Percentiles rank a stretch among this genome's conserved stretches.
Evolutionary conservation across 2,329 filamentous ascomycete genomes (phyloP).

Genomic region (Neophaeococcomyces mojaviensis): DNA sequence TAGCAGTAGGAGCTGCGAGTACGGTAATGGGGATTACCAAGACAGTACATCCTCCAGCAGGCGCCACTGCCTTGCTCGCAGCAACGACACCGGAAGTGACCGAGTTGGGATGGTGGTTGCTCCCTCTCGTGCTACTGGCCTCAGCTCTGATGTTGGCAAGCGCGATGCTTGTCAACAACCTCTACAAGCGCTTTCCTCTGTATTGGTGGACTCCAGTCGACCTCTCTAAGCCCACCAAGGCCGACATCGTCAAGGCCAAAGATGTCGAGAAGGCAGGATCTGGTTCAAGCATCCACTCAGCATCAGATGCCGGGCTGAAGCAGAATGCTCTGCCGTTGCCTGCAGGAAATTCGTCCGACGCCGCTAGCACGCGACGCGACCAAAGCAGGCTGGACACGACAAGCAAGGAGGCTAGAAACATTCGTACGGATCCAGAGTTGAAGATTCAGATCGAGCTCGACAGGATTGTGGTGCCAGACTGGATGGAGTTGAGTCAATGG

Average conservation of each 20-base stretch:
- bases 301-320: background rate
- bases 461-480: slow-evolving; percentile 4
- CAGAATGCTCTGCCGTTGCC: background rate
- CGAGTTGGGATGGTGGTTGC: slow-evolving; percentile 59
- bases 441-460: slow-evolving; percentile 4
- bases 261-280: background rate
- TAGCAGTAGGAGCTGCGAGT: slow-evolving; percentile 58
- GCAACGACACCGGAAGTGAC: slow-evolving; percentile 51
- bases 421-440: background rate
- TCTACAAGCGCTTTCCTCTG: slow-evolving; percentile 57
- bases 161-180: slow-evolving; percentile 61
- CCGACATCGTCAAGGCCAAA: background rate
- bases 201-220: slow-evolving; percentile 49
- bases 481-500: slow-evolving; percentile 6
- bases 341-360: background rate
- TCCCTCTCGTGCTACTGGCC: slow-evolving; percentile 57
- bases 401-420: background rate
- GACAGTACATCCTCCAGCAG: slow-evolving; percentile 66
- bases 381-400: background rate
- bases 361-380: too few relatives aligned
- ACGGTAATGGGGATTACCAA: slow-evolving; percentile 62
- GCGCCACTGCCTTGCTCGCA: slow-evolving; percentile 64
- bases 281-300: background rate
- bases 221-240: slow-evolving; percentile 2
- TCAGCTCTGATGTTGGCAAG: slow-evolving; percentile 53